These are phyloP conservation scores for Wallacemonas sp. DNA, from an alignment of 208 protist species.

Conservation along the genomic window DNA sequence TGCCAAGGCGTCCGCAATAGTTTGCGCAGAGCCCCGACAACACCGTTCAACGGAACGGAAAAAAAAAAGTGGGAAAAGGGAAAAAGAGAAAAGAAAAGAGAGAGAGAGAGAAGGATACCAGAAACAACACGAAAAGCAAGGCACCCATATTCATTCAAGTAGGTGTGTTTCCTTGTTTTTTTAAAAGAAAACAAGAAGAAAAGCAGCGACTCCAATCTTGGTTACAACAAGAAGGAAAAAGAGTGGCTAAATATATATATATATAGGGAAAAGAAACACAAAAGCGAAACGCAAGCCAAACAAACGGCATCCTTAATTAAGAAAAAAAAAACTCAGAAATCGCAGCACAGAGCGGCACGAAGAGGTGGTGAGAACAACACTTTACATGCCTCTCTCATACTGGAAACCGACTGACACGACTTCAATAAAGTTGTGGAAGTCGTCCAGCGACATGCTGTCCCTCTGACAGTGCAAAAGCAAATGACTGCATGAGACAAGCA, in stretches of 20 bases:
- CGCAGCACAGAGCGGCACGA: background rate
- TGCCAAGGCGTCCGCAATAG: background rate
- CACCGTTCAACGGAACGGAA: background rate
- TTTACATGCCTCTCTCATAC: background rate
- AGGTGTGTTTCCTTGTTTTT: no score
- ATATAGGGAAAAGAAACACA: constrained; percentile 5
- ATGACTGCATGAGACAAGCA: constrained; percentile 28
- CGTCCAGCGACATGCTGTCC: constrained; percentile 17
- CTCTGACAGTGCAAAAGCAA: constrained; percentile 26
- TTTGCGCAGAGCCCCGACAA: background rate
- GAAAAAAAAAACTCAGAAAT: background rate
- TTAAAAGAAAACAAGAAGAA: no score
- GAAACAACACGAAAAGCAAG: background rate
- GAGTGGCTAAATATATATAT: background rate
- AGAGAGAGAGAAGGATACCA: background rate
- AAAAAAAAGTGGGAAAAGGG: constrained; percentile 4
- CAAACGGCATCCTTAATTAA: background rate
- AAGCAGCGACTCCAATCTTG: no score
- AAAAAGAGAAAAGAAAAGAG: constrained; percentile 1
- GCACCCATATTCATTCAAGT: background rate
- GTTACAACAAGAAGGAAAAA: no score
- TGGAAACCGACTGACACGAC: constrained; percentile 26
- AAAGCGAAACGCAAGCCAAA: background rate
- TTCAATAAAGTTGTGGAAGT: constrained; percentile 35
- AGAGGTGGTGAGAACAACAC: background rate